Evolutionary conservation across 2,329 filamentous ascomycete genomes (phyloP), one percentile per base, ranked within the genome.

Genomic region (Ilyonectria mors-panacis): DNA sequence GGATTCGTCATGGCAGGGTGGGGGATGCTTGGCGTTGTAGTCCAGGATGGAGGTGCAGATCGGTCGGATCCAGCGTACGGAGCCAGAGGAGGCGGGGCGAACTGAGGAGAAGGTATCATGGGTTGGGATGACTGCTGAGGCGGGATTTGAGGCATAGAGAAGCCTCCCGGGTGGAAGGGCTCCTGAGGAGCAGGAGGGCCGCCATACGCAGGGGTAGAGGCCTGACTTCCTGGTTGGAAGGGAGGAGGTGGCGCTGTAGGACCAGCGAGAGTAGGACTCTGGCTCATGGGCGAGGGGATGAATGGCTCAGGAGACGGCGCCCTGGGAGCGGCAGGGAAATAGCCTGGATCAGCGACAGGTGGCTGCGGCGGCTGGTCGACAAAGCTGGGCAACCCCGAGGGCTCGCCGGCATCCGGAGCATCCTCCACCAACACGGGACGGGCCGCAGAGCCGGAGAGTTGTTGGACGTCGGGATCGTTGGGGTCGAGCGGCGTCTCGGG

Each of bases 391-490:
- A 80, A 68, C 39, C 42, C 70, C 54, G 63, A 68, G 26, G 75
- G 71, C 60, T 79, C 77, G 3, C 82, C 83, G 2, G 80, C 79
- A 54, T 89, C 87, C 0, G 85, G 82, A 0, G 79, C 84, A 55
- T 90, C 88, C 65, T 92, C 89, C 37, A 86, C 82, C 6, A 84
- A 85, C 15, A 81, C 85, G 0, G 82, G 80, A 13, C 79, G 81
- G 1, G 82, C 79, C 50, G 68, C 75, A 1, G 77, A 78, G 80
- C 84, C 64, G 2, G 66, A 63, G 21, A 77, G 81, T 47, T 84
- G 81, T 74, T 88, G 86, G 2, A 92, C 88, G 57, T 93, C 91
- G 2, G 90, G 87, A 68, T 94, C 91, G 60, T 87, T 85, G 1
- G 88, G 86, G 73, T 91, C 89, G n/a, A 92, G 83, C 17, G 80